Percentiles rank a stretch among this genome's conserved stretches.
Conservation (phyloP, 1,139 yeast genomes). For the Pneumocystis carinii region DNA sequence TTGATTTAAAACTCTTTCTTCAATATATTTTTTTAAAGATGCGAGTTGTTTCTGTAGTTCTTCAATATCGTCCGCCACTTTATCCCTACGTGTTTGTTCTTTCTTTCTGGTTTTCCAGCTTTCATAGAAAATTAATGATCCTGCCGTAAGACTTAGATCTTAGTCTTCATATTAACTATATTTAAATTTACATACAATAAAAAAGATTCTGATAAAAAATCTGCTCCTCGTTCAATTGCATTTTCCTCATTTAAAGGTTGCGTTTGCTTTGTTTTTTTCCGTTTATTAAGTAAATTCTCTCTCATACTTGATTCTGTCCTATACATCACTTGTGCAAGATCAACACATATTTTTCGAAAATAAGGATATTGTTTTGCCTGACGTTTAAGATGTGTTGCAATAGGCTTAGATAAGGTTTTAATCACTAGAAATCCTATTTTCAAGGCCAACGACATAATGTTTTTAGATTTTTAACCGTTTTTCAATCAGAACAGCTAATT, state of each 20-base stretch:
- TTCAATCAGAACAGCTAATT: background rate
- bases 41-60: background rate
- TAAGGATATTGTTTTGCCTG: conserved; percentile 64
- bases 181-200: conserved; percentile 32
- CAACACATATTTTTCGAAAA: conserved; percentile 49
- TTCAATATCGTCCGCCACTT: background rate
- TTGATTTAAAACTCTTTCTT: background rate
- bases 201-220: conserved; percentile 58
- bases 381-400: conserved; percentile 54
- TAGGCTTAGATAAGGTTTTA: conserved; percentile 69
- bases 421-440: conserved; percentile 62
- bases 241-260: conserved; percentile 72
- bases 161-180: background rate
- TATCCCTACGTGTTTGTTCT: background rate
- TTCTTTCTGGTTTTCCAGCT: background rate
- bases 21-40: background rate
- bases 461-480: background rate
- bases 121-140: background rate
- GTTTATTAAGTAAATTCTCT: conserved; percentile 49
- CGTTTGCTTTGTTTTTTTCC: conserved; percentile 27
- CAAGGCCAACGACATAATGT: conserved; percentile 35
- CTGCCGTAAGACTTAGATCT: background rate
- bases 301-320: conserved; percentile 49
- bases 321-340: conserved; percentile 62
- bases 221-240: conserved; percentile 77